Base-by-base conservation (phyloP, 2,329 filamentous ascomycete genomes). In the Calonectria naviculata region DNA sequence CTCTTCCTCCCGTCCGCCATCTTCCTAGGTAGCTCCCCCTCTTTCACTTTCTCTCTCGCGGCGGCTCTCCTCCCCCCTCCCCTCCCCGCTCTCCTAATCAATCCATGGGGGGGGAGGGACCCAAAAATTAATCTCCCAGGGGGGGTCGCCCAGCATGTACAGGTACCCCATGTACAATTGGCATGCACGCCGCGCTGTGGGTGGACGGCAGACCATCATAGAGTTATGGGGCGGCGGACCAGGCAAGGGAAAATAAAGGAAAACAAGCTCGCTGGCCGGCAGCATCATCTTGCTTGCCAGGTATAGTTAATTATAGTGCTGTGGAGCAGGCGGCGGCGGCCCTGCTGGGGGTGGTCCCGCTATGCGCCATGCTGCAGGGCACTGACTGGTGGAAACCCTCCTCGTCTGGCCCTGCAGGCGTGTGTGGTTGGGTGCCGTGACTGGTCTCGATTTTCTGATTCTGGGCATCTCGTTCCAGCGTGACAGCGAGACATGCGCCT, bases 271-370 rank as follows among this genome's bases (percentile, higher is more conserved):
- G 61, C 24, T 58, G 31, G 42, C 58, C 58, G 52, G 42, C 66
- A 56, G 52, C 52, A 56, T 9, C 52, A 56, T 36, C 49, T 56
- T 52, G 28, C 21, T 13, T 21, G 31, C 52, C 52, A 56, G 52
- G 52, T 65, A 70, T 70, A 65, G 65, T 70, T 70, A 65, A 70
- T 70, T 70, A 70, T 70, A 65, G 67, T 46, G 42, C 29, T 26
- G 67, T 47, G 60, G 47, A 63, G 66, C 36, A n/a, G n/a, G 26
- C 17, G 29, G 60, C 21, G n/a, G n/a, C n/a, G n/a, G n/a, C n/a
- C n/a, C 66, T 49, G 52, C n/a, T n/a, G n/a, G n/a, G n/a, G n/a
- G n/a, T n/a, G 31, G 52, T 56, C 52, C 52, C 31, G 52, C 52
- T 26, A 34, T 46, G 31, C 38, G 60, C 60, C 58, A 42, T 36